These are phyloP conservation scores for Lumnitzera racemosa DNA, from an alignment of 345 rosid genomes.

Conservation along the genomic window DNA sequence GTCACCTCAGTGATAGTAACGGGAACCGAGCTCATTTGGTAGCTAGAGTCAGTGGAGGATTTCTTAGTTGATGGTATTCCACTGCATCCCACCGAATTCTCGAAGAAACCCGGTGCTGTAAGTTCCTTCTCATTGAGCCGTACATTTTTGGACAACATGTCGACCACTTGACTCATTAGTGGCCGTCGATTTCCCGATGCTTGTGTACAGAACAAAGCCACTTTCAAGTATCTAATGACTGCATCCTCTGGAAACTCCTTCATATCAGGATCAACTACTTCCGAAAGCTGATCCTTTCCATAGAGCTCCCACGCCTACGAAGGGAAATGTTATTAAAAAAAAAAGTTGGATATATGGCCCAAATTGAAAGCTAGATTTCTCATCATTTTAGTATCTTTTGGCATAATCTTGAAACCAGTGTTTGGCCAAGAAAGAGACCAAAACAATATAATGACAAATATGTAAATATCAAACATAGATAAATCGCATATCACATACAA, in stretches of 20 bases:
- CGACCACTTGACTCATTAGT: conserved; percentile 52
- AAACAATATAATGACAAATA: too few species aligned
- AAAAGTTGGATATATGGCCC: not conserved
- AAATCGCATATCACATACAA: too few species aligned
- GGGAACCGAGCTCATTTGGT: conserved; percentile 44
- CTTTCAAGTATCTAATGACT: conserved; percentile 43
- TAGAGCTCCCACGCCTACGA: conserved; percentile 58
- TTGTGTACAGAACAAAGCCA: conserved; percentile 71
- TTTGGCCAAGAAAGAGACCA: too few species aligned
- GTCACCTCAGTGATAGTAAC: conserved; percentile 43
- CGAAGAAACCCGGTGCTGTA: conserved; percentile 57
- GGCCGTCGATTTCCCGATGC: conserved; percentile 47
- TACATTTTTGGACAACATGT: conserved; percentile 47
- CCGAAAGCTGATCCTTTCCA: conserved; percentile 37
- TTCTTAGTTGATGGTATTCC: conserved; percentile 20
- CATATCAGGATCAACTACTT: conserved; percentile 48
- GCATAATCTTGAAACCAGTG: not conserved
- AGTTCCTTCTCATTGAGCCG: conserved; percentile 44
- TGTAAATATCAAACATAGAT: too few species aligned
- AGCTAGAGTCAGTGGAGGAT: conserved; percentile 19
- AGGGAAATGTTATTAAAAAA: not conserved
- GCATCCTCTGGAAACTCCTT: conserved; percentile 43
- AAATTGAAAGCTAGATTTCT: not conserved
- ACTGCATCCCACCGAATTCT: conserved; percentile 14
- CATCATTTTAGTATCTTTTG: not conserved